Percentiles rank a stretch among this genome's conserved stretches.
phyloP scores from a whole-genome alignment of 768 basidiomycete genomes.

The Sistotremastrum suecicum region DNA sequence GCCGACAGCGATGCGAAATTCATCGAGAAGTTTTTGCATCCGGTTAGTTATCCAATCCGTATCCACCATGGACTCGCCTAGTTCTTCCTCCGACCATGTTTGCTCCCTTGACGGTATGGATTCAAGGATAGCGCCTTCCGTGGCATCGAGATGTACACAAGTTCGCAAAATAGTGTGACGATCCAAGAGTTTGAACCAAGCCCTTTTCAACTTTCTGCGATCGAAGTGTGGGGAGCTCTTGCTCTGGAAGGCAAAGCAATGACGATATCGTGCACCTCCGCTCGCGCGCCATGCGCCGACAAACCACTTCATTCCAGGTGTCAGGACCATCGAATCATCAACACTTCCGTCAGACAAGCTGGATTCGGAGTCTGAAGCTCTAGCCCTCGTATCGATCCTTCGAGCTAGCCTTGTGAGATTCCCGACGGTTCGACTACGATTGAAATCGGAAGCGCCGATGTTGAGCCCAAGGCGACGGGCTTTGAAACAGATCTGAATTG shows the following conservation, averaged over 20 bases:
- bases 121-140: constrained; percentile 8
- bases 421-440: constrained; percentile 24
- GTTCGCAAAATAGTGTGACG: constrained; percentile 25
- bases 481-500: constrained; percentile 29
- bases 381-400: background rate
- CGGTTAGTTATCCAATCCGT: constrained; percentile 5
- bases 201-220: constrained; percentile 13
- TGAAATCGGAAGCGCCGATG: constrained; percentile 23
- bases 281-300: constrained; percentile 32
- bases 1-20: background rate
- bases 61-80: constrained; percentile 1
- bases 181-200: constrained; percentile 24
- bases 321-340: constrained; percentile 10
- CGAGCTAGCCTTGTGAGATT: constrained; percentile 3
- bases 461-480: constrained; percentile 23
- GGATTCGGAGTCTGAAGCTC: too few species aligned
- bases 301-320: constrained; percentile 23
- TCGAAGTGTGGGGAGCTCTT: constrained; percentile 18
- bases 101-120: constrained; percentile 15
- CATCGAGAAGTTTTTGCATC: constrained; percentile 12
- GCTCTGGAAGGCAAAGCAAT: constrained; percentile 25
- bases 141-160: constrained; percentile 23
- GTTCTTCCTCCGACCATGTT: constrained; percentile 2
- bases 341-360: too few species aligned
- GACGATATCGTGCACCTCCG: constrained; percentile 26